phyloP scores from a whole-genome alignment of 2,329 filamentous ascomycete genomes.

The Didymella pinodella region DNA sequence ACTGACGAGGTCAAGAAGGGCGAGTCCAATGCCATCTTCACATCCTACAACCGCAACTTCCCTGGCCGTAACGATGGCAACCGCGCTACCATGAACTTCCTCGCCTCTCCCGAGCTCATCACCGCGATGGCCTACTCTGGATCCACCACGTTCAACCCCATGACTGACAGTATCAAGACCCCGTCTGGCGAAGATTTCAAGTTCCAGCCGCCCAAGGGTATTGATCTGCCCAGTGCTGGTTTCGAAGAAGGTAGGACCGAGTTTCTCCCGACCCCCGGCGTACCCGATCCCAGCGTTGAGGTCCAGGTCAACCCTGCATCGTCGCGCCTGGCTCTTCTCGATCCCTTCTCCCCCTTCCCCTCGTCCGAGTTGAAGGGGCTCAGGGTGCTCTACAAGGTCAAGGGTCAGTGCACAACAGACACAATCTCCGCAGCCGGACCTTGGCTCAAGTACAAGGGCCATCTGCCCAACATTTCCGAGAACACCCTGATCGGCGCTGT shows the following conservation, averaged over 20 bases:
- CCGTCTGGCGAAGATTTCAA: conserved; percentile 82
- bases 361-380: conserved; percentile 75
- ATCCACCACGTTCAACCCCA: conserved; percentile 92
- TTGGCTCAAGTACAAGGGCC: conserved; percentile 99
- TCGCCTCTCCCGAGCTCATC: conserved; percentile 94
- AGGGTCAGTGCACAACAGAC: conserved; percentile 98
- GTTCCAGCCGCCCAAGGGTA: conserved; percentile 76
- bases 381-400: conserved; percentile 91
- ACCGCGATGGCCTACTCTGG: conserved; percentile 96
- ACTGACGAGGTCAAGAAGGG: conserved; percentile 86
- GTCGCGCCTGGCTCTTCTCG: conserved; percentile 85
- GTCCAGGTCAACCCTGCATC: conserved; percentile 88
- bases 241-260: conserved; percentile 81
- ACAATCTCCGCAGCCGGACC: conserved; percentile 97
- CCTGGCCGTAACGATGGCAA: conserved; percentile 97
- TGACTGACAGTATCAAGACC: conserved; percentile 84
- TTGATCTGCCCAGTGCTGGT: conserved; percentile 70
- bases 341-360: conserved; percentile 89
- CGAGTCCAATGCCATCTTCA: conserved; percentile 90
- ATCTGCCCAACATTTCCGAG: conserved; percentile 95
- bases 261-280: conserved; percentile 75
- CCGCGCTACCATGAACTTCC: conserved; percentile 96
- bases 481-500: conserved; percentile 61
- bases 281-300: conserved; percentile 72
- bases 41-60: conserved; percentile 99